These are phyloP conservation scores for Tagetes erecta DNA, from an alignment of 129 eudicot species.

Conservation along the genomic window DNA sequence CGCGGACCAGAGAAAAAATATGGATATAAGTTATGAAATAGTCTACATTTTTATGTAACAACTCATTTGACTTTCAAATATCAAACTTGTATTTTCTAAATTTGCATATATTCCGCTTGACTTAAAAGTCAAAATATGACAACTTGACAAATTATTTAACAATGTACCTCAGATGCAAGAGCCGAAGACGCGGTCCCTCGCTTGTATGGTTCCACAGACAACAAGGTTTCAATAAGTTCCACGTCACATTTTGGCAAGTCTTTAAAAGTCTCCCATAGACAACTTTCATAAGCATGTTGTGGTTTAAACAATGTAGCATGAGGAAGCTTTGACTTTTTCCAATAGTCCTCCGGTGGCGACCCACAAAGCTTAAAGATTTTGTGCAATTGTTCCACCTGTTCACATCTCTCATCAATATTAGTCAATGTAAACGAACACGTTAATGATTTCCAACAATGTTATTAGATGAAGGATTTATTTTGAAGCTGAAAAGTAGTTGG, in stretches of 20 bases:
- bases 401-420: neutral
- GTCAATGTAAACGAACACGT: no score
- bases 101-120: neutral
- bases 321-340: conserved; percentile 92
- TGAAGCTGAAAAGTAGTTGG: conserved; percentile 18
- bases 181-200: conserved; percentile 88
- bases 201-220: conserved; percentile 86
- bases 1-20: neutral
- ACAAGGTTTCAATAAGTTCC: conserved; percentile 60
- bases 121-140: conserved; percentile 17
- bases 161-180: conserved; percentile 79
- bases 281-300: conserved; percentile 82
- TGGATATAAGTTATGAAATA: neutral
- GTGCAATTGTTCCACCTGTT: conserved; percentile 91
- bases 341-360: conserved; percentile 84
- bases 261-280: conserved; percentile 71
- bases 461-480: neutral
- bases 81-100: neutral
- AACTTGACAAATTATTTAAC: conserved; percentile 4
- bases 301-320: conserved; percentile 94
- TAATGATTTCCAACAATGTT: neutral
- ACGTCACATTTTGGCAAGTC: conserved; percentile 75
- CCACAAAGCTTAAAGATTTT: conserved; percentile 97
- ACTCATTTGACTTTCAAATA: conserved; percentile 9
- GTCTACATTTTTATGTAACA: neutral